Base-by-base conservation (phyloP, 345 rosid species). In the Anacardium occidentale region DNA sequence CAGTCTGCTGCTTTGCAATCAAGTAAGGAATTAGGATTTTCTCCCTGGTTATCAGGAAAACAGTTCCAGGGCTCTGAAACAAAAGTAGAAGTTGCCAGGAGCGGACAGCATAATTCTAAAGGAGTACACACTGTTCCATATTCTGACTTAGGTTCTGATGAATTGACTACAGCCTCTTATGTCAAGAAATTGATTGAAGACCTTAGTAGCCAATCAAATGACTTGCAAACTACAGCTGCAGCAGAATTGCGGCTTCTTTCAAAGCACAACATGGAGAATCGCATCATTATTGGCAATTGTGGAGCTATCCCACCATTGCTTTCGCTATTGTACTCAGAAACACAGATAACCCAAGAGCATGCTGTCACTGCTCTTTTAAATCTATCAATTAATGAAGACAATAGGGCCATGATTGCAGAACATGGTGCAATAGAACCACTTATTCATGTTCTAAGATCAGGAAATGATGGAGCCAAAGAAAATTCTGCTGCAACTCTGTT, bases 341-440 rank as follows among this genome's bases (percentile, higher is more conserved):
- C 83, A 72, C 82, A 81, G 83, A 61, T 68, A 75, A 85, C 90
- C 0, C 99, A 95, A 83, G 99, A 95, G 79, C 97, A 92, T 21
- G 92, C 96, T 29, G 98, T 91, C 64, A 89, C 97, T 0, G 90
- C 99, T 18, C 84, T 95, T 77, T 80, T 95, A 69, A 95, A 95
- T 78, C 84, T 95, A 73, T 95, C 98, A 25, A 91, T 95, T 74
- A 84, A 85, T 69, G 91, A 95, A 76, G 85, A 84, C 44, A 91
- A 88, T 78, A 92, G 88, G 80, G 82, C 83, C 77, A 79, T 76
- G 77, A 95, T 95, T 75, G 98, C 88, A 0, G 87, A 86, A 76
- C 85, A 84, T 0, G 96, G 91, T 50, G 93, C 90, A 3, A 74
- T 89, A 69, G 97, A 95, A 51, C 94, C 96, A 7, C 90, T 95